phyloP scores from a whole-genome alignment of 2,329 filamentous ascomycete genomes.

The Emydomyces testavorans region DNA sequence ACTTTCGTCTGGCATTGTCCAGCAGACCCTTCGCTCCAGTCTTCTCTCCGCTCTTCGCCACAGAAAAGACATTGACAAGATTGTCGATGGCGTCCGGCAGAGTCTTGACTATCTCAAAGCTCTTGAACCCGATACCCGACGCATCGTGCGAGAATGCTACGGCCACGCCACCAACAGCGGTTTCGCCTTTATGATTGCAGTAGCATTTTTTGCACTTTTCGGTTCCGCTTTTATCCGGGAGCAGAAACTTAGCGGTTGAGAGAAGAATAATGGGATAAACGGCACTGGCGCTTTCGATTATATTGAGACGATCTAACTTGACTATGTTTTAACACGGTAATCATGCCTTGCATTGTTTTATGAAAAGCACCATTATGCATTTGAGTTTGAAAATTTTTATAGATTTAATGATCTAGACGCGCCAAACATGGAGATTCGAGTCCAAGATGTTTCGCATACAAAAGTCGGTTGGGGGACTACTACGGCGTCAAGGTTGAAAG shows the following conservation, averaged over 20 bases:
- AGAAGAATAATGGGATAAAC: neutral
- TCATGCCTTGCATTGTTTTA: too few species aligned
- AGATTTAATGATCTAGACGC: too few species aligned
- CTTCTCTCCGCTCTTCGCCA: conserved; percentile 45
- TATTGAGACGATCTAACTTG: too few species aligned
- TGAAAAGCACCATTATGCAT: too few species aligned
- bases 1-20: conserved; percentile 59
- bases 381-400: too few species aligned
- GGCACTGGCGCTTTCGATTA: too few species aligned
- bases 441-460: too few species aligned
- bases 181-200: conserved; percentile 39
- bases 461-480: too few species aligned
- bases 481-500: too few species aligned
- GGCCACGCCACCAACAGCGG: conserved; percentile 44
- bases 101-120: conserved; percentile 57
- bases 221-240: conserved; percentile 45
- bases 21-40: conserved; percentile 51
- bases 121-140: conserved; percentile 49
- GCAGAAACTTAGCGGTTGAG: conserved; percentile 39
- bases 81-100: conserved; percentile 57
- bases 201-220: conserved; percentile 42
- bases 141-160: conserved; percentile 56
- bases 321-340: too few species aligned
- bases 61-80: conserved; percentile 50
- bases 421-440: too few species aligned